A percentile compares a stretch with the other conserved stretches of the same genome.
Conservation (phyloP, 371 early-diverging fungal genomes). For the Mortierella sp. region DNA sequence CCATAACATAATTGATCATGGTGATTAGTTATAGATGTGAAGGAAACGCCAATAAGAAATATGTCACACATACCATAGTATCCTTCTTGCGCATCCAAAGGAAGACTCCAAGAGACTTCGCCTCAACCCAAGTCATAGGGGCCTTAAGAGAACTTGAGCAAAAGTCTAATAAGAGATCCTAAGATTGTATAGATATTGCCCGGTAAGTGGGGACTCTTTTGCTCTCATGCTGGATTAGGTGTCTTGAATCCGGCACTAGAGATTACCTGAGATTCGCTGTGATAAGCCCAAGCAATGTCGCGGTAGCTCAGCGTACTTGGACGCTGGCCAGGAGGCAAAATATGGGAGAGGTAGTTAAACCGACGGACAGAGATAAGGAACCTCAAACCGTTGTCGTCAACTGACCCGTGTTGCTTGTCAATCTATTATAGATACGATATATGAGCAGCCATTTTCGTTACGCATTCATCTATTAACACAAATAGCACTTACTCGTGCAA, state of each 20-base stretch:
- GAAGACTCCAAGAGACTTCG: constrained; percentile 84
- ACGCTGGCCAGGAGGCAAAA: constrained; percentile 56
- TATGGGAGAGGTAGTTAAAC: constrained; percentile 67
- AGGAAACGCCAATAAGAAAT: neutral
- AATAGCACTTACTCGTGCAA: constrained; percentile 17
- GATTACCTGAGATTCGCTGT: constrained; percentile 88
- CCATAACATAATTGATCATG: neutral
- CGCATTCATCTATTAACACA: neutral
- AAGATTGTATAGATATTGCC: neutral
- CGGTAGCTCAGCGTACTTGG: constrained; percentile 68
- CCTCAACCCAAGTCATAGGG: constrained; percentile 86
- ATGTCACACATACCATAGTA: constrained; percentile 67
- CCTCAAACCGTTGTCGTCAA: constrained; percentile 93
- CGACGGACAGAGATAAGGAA: constrained; percentile 82
- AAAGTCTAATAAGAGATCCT: constrained; percentile 83
- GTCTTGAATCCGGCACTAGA: too few species aligned
- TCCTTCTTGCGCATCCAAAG: constrained; percentile 88
- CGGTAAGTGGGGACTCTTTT: neutral
- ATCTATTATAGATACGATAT: constrained; percentile 62
- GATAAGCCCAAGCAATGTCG: constrained; percentile 89
- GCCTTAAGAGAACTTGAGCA: constrained; percentile 68
- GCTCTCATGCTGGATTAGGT: too few species aligned
- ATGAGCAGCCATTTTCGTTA: neutral
- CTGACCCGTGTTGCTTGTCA: constrained; percentile 73
- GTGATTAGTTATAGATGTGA: neutral